These are phyloP conservation scores for Exophiala dermatitidis DNA, from an alignment of 2,329 filamentous ascomycete species.

Conservation along the genomic window DNA sequence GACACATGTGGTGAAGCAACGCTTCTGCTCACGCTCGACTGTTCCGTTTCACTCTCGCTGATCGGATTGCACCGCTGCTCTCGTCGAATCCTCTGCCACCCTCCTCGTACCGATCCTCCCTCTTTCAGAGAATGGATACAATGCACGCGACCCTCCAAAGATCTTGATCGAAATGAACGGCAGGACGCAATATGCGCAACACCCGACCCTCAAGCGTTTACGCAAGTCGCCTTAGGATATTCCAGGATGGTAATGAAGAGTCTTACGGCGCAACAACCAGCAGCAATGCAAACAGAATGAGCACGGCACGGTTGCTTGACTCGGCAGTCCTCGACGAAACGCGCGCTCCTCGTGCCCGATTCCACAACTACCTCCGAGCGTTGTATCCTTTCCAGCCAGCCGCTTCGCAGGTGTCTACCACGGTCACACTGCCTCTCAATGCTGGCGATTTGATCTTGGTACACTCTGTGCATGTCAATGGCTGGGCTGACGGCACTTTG, in stretches of 20 bases:
- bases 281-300: not conserved
- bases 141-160: not conserved
- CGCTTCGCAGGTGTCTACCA: slow-evolving; percentile 69
- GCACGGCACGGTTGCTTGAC: slow-evolving; percentile 1
- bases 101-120: not conserved
- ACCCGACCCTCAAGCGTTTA: slow-evolving; percentile 22
- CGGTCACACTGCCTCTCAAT: slow-evolving; percentile 79
- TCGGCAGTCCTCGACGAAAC: slow-evolving; percentile 37
- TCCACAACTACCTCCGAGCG: slow-evolving; percentile 90
- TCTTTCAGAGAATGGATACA: not conserved
- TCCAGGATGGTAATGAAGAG: slow-evolving; percentile 17
- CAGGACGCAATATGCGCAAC: slow-evolving; percentile 17
- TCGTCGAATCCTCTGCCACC: not conserved
- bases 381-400: slow-evolving; percentile 87
- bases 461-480: slow-evolving; percentile 95
- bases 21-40: not conserved
- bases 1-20: slow-evolving; percentile 11
- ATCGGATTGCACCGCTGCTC: not conserved
- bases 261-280: slow-evolving; percentile 1
- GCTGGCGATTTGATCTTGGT: slow-evolving; percentile 89
- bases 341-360: slow-evolving; percentile 54
- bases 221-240: slow-evolving; percentile 28
- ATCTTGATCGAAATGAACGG: slow-evolving; percentile 15
- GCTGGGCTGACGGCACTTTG: slow-evolving; percentile 94
- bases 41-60: not conserved